These are phyloP conservation scores for Beta lomatogona DNA, from an alignment of 179 eudicot genomes.

Conservation along the genomic window DNA sequence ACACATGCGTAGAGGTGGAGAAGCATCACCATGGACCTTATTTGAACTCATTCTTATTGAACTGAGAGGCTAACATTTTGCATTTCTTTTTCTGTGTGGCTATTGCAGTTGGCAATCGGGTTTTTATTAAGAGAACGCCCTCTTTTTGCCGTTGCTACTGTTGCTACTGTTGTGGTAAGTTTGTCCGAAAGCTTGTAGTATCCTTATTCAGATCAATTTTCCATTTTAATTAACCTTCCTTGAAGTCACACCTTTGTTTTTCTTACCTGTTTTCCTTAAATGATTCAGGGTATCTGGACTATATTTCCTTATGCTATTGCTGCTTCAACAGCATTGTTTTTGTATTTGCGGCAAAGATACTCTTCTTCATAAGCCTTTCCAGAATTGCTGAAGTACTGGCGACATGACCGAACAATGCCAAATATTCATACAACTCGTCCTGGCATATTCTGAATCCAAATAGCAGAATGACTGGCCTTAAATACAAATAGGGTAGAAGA, in stretches of 20 bases:
- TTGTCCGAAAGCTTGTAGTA: background rate
- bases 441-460: background rate
- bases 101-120: slow-evolving; percentile 69
- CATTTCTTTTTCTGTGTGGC: slow-evolving; percentile 3
- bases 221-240: background rate
- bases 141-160: slow-evolving; percentile 78
- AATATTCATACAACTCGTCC: background rate
- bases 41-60: background rate
- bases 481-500: background rate
- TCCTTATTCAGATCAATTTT: too few relatives aligned
- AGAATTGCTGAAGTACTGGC: background rate
- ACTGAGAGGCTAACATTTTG: background rate
- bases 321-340: slow-evolving; percentile 66
- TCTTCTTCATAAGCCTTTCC: slow-evolving; percentile 45
- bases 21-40: background rate
- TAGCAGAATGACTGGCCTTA: background rate
- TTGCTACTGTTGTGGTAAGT: slow-evolving; percentile 78
- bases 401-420: background rate
- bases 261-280: slow-evolving; percentile 1
- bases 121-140: slow-evolving; percentile 84
- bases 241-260: background rate
- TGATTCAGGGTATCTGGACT: slow-evolving; percentile 76
- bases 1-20: background rate
- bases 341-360: slow-evolving; percentile 52
- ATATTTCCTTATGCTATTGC: slow-evolving; percentile 73